Evolutionary conservation across 2,329 filamentous ascomycete genomes (phyloP).

Genomic region (Pseudopithomyces maydicus): DNA sequence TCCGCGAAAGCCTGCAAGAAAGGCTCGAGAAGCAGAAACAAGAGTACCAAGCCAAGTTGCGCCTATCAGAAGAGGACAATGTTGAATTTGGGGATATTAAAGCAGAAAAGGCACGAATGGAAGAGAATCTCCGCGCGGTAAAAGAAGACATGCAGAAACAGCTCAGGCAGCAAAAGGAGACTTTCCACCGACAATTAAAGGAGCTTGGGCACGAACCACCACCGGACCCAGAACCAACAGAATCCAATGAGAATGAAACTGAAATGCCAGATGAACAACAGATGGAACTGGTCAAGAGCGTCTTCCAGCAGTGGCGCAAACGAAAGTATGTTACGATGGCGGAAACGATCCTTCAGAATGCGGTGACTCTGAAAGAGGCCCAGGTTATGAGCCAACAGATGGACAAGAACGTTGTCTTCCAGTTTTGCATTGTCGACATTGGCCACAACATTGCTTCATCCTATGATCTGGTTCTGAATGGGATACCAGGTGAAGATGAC

Average conservation of each 20-base stretch:
- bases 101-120: slow-evolving; percentile 83
- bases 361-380: slow-evolving; percentile 87
- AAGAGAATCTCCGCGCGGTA: slow-evolving; percentile 74
- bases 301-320: slow-evolving; percentile 76
- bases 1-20: slow-evolving; percentile 80
- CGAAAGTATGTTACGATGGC: slow-evolving; percentile 93
- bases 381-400: slow-evolving; percentile 98
- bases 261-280: slow-evolving; percentile 70
- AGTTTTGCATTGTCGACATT: slow-evolving; percentile 88
- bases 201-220: slow-evolving; percentile 61
- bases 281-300: slow-evolving; percentile 69
- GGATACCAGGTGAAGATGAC: slow-evolving; percentile 85
- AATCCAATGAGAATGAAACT: slow-evolving; percentile 24
- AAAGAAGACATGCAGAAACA: slow-evolving; percentile 91
- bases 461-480: slow-evolving; percentile 95
- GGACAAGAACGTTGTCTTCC: slow-evolving; percentile 89
- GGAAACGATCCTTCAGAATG: slow-evolving; percentile 86
- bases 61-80: slow-evolving; percentile 73
- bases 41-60: slow-evolving; percentile 78
- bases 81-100: slow-evolving; percentile 83
- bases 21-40: slow-evolving; percentile 85
- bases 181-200: slow-evolving; percentile 83
- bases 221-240: slow-evolving; percentile 51
- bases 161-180: slow-evolving; percentile 79
- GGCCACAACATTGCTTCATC: slow-evolving; percentile 90